phyloP scores from a whole-genome alignment of 1,139 yeast genomes.

The Debaryomyces singareniensis region DNA sequence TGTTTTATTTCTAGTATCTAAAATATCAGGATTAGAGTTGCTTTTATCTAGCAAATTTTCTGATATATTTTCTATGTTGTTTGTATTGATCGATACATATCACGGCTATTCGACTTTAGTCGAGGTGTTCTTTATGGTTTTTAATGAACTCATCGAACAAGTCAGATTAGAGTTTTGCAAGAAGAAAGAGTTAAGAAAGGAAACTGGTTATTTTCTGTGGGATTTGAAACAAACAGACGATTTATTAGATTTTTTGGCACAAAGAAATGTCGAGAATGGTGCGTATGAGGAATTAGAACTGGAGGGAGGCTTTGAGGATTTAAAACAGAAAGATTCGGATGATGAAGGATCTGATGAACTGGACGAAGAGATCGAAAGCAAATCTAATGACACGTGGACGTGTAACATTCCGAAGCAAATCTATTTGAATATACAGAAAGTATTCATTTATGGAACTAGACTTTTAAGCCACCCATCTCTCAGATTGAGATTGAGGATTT shows the following conservation, averaged over 20 bases:
- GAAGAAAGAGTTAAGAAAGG: too few species aligned
- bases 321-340: too few species aligned
- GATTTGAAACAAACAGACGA: too few species aligned
- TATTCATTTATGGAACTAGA: conserved; percentile 64
- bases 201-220: too few species aligned
- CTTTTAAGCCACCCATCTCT: conserved; percentile 65
- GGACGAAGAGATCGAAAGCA: conserved; percentile 16
- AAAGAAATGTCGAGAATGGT: too few species aligned
- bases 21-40: conserved; percentile 62
- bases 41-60: conserved; percentile 50
- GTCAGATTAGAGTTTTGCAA: too few species aligned
- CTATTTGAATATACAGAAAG: conserved; percentile 53
- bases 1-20: conserved; percentile 59
- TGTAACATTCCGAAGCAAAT: conserved; percentile 57
- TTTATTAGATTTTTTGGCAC: too few species aligned
- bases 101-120: conserved; percentile 75
- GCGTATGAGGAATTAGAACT: conserved; percentile 16
- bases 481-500: conserved; percentile 47
- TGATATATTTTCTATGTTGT: conserved; percentile 69
- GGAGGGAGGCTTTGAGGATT: too few species aligned
- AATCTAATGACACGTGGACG: too few species aligned
- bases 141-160: conserved; percentile 57
- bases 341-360: conserved; percentile 28
- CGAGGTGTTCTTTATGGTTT: conserved; percentile 69
- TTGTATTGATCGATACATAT: conserved; percentile 71